Conservation (phyloP, 495 filamentous ascomycete species). For the Glarea lozoyensis region DNA sequence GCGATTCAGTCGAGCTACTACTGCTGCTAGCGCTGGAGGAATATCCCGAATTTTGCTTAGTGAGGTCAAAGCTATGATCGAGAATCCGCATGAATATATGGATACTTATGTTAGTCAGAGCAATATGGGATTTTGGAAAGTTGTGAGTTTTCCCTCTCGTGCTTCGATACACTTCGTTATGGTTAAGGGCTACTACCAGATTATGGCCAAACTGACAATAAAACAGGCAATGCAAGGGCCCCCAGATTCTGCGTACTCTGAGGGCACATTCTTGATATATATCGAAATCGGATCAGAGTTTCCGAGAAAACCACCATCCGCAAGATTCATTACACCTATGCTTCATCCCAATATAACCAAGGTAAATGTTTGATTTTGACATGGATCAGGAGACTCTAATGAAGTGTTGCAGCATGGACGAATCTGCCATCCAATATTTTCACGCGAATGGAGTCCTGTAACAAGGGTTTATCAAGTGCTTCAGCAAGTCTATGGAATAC, state of each 20-base stretch:
- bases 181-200: too few species aligned
- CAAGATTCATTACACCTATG: slow-evolving; percentile 15
- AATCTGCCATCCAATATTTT: slow-evolving; percentile 16
- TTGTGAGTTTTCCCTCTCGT: too few species aligned
- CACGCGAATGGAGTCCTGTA: slow-evolving; percentile 11
- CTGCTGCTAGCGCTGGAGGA: slow-evolving; percentile 1
- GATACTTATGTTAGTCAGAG: slow-evolving; percentile 18
- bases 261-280: slow-evolving; percentile 11
- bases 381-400: background rate
- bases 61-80: slow-evolving; percentile 14
- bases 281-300: slow-evolving; percentile 9
- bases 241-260: slow-evolving; percentile 6
- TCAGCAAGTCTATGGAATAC: slow-evolving; percentile 14
- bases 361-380: slow-evolving; percentile 9
- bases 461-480: slow-evolving; percentile 8
- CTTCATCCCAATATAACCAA: slow-evolving; percentile 19
- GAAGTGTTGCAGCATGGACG: slow-evolving; percentile 10
- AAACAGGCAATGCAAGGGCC: slow-evolving; percentile 19
- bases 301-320: slow-evolving; percentile 8
- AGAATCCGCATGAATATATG: slow-evolving; percentile 14
- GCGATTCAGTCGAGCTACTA: slow-evolving; percentile 5
- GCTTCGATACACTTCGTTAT: too few species aligned
- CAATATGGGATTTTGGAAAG: slow-evolving; percentile 21
- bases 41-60: slow-evolving; percentile 8
- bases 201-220: too few species aligned